Conservation (phyloP, 108 stramenopile species). For the Schizochytrium sp. region DNA sequence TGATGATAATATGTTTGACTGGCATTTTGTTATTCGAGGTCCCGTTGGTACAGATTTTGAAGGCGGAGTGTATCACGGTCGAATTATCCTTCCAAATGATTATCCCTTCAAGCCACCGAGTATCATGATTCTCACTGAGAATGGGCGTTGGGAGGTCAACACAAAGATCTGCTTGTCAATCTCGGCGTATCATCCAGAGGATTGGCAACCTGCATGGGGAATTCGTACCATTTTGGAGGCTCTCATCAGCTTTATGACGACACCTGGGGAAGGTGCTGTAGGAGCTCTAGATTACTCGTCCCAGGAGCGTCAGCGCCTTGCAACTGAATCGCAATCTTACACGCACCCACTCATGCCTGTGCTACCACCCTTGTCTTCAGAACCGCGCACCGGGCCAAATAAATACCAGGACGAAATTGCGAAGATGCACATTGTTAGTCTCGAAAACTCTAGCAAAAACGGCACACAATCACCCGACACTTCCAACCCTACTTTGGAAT, state of each 20-base stretch:
- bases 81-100: slow-evolving; percentile 81
- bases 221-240: slow-evolving; percentile 96
- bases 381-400: neutral
- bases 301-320: slow-evolving; percentile 17
- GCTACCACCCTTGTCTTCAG: slow-evolving; percentile 13
- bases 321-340: neutral
- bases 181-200: slow-evolving; percentile 94
- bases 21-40: slow-evolving; percentile 98
- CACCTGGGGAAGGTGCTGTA: slow-evolving; percentile 94
- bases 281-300: slow-evolving; percentile 85
- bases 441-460: neutral
- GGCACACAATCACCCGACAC: neutral
- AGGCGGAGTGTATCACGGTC: slow-evolving; percentile 95
- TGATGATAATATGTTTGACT: slow-evolving; percentile 79
- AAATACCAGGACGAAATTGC: slow-evolving; percentile 47
- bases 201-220: slow-evolving; percentile 93
- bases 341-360: slow-evolving; percentile 31
- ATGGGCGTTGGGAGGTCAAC: slow-evolving; percentile 93
- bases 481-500: neutral
- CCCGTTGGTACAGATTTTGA: slow-evolving; percentile 86
- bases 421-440: slow-evolving; percentile 60
- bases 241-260: slow-evolving; percentile 92
- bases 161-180: slow-evolving; percentile 95
- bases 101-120: slow-evolving; percentile 93
- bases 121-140: slow-evolving; percentile 92